Conservation (phyloP, 371 early-diverging fungal genomes). For the Mucor saturninus region DNA sequence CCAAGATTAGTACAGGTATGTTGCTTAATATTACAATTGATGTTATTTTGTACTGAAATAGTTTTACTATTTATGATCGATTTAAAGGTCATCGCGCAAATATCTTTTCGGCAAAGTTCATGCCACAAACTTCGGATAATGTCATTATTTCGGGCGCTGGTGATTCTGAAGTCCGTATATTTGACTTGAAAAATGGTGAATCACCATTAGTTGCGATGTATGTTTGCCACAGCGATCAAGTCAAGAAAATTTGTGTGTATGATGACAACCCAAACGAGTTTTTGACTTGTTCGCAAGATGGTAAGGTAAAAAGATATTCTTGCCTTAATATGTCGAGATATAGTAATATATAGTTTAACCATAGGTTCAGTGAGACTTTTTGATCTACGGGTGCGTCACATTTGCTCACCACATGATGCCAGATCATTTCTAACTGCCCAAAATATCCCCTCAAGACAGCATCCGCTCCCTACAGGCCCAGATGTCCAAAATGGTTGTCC, state of each 20-base stretch:
- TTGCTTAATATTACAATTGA: background rate
- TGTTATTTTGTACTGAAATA: too few relatives aligned
- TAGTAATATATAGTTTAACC: background rate
- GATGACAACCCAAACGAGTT: slow-evolving; percentile 58
- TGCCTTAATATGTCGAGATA: background rate
- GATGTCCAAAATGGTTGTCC: slow-evolving; percentile 38
- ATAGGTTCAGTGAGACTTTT: slow-evolving; percentile 66
- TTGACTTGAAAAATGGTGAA: slow-evolving; percentile 43
- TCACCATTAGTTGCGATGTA: slow-evolving; percentile 39
- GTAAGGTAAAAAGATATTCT: slow-evolving; percentile 28
- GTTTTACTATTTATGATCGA: background rate
- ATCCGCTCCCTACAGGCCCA: slow-evolving; percentile 18
- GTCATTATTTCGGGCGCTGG: slow-evolving; percentile 72
- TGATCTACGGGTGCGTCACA: slow-evolving; percentile 60
- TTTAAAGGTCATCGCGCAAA: slow-evolving; percentile 69
- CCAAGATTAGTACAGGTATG: slow-evolving; percentile 26
- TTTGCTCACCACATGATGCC: slow-evolving; percentile 35
- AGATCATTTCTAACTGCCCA: slow-evolving; percentile 32
- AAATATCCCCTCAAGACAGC: slow-evolving; percentile 26
- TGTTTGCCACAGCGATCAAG: slow-evolving; percentile 59
- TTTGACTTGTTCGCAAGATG: slow-evolving; percentile 71
- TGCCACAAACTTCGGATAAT: slow-evolving; percentile 67
- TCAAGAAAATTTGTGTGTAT: slow-evolving; percentile 57
- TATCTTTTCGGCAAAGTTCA: slow-evolving; percentile 78
- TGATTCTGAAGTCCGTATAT: slow-evolving; percentile 69